A percentile compares a stretch with the other conserved stretches of the same genome.
Evolutionary conservation across 2,329 filamentous ascomycete genomes (phyloP).

Genomic region (Pseudogymnoascus sp.): DNA sequence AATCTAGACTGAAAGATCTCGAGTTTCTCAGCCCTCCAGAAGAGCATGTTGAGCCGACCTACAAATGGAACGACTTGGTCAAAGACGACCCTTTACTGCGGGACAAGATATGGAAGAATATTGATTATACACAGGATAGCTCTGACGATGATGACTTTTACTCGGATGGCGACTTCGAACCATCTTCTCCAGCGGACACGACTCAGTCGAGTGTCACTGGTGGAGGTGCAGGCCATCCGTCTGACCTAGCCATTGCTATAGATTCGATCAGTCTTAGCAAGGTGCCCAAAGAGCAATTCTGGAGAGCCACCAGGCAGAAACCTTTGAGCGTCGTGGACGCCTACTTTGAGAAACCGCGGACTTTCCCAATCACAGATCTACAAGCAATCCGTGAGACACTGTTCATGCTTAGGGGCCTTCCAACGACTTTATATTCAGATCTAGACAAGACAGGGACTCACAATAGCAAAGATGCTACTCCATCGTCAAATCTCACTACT

Average conservation of each 20-base stretch:
- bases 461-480: constrained; percentile 15
- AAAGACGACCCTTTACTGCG: constrained; percentile 65
- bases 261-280: constrained; percentile 31
- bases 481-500: constrained; percentile 28
- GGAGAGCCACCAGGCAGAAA: constrained; percentile 30
- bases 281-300: constrained; percentile 39
- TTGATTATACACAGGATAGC: constrained; percentile 57
- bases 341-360: constrained; percentile 4
- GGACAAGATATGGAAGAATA: constrained; percentile 63
- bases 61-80: constrained; percentile 76
- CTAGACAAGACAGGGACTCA: background rate
- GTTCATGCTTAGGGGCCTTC: constrained; percentile 76
- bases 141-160: constrained; percentile 46
- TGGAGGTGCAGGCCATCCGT: constrained; percentile 23
- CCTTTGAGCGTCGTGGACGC: constrained; percentile 1
- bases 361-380: constrained; percentile 43
- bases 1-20: constrained; percentile 59
- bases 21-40: constrained; percentile 42
- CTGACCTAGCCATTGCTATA: constrained; percentile 28
- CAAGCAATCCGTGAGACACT: constrained; percentile 69
- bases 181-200: constrained; percentile 29
- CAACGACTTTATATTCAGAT: constrained; percentile 59
- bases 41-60: constrained; percentile 36
- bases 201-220: constrained; percentile 29
- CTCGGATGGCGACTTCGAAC: constrained; percentile 28